Base-by-base conservation (phyloP, 345 rosid genomes). In the Linum tenue region DNA sequence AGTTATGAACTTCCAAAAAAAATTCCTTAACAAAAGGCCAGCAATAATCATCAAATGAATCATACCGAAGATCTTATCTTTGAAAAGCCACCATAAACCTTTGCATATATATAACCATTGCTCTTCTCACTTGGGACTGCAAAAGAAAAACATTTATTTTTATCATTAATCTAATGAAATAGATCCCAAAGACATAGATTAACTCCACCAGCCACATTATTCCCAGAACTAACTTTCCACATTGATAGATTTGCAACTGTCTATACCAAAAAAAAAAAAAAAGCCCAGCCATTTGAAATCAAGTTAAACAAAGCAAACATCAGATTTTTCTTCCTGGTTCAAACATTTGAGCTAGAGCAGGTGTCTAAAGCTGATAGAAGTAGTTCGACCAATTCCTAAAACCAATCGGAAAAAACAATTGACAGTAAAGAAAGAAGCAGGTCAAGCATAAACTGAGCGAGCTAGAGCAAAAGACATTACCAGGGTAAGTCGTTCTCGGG, bases 41-140 rank as follows among this genome's bases (percentile, higher is more conserved):
- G 53, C 17, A n/a, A 56, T 38, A 41, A 35, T 55, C 55, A 65
- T 43, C 55, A 55, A 74, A 59, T 16, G 67, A 78, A 64, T 70
- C 95, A 59, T 86, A 91, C 99, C 81, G 88, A 83, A 71, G 92
- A 83, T 75, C 86, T 78, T 74, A 87, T 95, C 83, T 83, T 84
- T 81, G 85, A 96, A 76, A 95, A 95, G 65, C 95, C 97, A 73
- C 99, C 97, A 71, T 78, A 95, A 64, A 95, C 65, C 77, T 95
- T 95, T 40, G 97, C 96, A 75, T 88, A 95, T 50, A 95, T 91
- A 79, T 83, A 89, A 66, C 87, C 82, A 56, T 86, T 83, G 76
- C 64, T 83, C 61, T 75, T 75, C 56, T 79, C 83, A 69, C 62
- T 76, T 57, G 91, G 89, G 60, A 68, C 97, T 91, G 90, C 64